Conservation (phyloP, 805 yeast species). For the Cephaloascus albidus region DNA sequence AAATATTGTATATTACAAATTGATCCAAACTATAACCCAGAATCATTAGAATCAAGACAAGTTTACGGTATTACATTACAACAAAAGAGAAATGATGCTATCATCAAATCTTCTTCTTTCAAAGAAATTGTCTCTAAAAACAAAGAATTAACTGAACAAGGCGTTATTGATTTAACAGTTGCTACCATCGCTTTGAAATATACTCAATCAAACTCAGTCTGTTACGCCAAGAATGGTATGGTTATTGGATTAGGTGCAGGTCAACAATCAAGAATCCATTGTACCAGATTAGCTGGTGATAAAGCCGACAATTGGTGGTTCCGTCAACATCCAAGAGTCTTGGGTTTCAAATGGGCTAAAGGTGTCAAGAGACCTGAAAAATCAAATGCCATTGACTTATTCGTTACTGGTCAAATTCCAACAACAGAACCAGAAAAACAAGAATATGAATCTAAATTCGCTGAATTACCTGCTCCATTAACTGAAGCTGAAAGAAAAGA, state of each 20-base stretch:
- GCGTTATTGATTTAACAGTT: constrained; percentile 85
- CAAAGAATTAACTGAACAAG: constrained; percentile 85
- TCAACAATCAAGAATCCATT: constrained; percentile 98
- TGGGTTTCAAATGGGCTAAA: constrained; percentile 93
- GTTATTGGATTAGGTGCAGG: constrained; percentile 99
- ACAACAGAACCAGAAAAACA: constrained; percentile 83
- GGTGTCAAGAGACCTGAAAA: constrained; percentile 98
- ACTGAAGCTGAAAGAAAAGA: constrained; percentile 76
- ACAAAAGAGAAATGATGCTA: constrained; percentile 97
- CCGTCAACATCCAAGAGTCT: constrained; percentile 94
- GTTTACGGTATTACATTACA: constrained; percentile 93
- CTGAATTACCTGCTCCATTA: constrained; percentile 72
- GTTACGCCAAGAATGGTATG: constrained; percentile 99
- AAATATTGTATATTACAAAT: constrained; percentile 95
- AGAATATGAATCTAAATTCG: constrained; percentile 88
- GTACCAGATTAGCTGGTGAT: constrained; percentile 98
- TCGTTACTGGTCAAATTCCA: constrained; percentile 87
- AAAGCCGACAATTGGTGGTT: constrained; percentile 99
- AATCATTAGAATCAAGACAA: constrained; percentile 75
- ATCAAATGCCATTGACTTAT: constrained; percentile 95
- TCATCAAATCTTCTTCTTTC: constrained; percentile 83
- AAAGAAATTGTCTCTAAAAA: constrained; percentile 84
- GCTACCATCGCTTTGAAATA: constrained; percentile 96
- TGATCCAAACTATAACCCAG: constrained; percentile 90
- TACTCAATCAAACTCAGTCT: constrained; percentile 97